A percentile compares a stretch with the other conserved stretches of the same genome.
phyloP scores from a whole-genome alignment of 208 protist genomes.

The Blastocrithidia nonstop region DNA sequence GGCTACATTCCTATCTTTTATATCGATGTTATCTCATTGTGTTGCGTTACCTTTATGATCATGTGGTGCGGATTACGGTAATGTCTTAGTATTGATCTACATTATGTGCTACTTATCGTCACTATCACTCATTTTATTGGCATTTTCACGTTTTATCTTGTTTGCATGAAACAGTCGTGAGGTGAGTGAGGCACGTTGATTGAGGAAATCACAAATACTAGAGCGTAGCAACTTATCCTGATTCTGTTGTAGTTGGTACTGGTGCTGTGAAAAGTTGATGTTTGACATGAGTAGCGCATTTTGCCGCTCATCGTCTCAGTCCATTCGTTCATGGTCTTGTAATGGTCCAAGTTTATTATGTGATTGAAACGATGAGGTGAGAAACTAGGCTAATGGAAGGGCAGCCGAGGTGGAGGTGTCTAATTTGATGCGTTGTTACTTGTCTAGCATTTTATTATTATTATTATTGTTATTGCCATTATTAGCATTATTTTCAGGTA shows the following conservation, averaged over 20 bases:
- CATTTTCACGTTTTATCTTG: too few relatives aligned
- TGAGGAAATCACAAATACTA: too few relatives aligned
- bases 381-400: background rate
- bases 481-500: background rate
- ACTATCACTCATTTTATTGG: too few relatives aligned
- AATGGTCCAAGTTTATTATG: background rate
- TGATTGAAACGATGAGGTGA: background rate
- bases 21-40: too few relatives aligned
- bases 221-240: slow-evolving; percentile 11
- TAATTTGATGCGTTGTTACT: background rate
- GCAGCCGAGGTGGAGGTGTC: background rate
- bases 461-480: background rate
- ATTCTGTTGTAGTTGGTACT: slow-evolving; percentile 14
- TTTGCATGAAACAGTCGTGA: too few relatives aligned
- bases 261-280: slow-evolving; percentile 16
- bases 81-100: too few relatives aligned
- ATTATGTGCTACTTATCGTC: too few relatives aligned
- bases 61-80: too few relatives aligned
- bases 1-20: too few relatives aligned
- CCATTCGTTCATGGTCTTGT: background rate
- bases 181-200: too few relatives aligned
- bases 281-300: slow-evolving; percentile 18
- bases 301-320: slow-evolving; percentile 11
- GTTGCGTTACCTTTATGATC: too few relatives aligned
- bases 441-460: background rate